Conservation (phyloP, 768 basidiomycete genomes). For the Pleurotus eryngii region DNA sequence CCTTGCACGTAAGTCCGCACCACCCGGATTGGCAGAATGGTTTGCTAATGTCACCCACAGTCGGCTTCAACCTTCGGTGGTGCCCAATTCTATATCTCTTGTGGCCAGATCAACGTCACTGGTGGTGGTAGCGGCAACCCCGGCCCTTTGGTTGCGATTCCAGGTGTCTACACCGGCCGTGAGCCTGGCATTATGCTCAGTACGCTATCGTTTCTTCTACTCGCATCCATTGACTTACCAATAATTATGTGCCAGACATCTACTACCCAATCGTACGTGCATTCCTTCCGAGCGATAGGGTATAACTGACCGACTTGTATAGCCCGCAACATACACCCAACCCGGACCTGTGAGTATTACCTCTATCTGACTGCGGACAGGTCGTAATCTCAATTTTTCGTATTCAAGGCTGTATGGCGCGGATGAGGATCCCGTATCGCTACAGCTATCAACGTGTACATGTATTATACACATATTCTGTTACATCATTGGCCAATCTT, state of each 20-base stretch:
- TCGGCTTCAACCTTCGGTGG: conserved; percentile 36
- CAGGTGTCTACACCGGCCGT: conserved; percentile 34
- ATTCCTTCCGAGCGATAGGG: not conserved
- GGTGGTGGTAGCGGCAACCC: conserved; percentile 37
- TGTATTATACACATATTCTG: not conserved
- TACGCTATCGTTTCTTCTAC: not conserved
- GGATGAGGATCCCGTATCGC: conserved; percentile 8
- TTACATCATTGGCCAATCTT: conserved; percentile 72
- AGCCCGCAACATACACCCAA: conserved; percentile 19
- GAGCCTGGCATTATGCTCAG: conserved; percentile 9
- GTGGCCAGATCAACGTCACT: conserved; percentile 38
- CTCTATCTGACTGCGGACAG: not conserved
- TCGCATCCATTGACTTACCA: not conserved
- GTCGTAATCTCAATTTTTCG: not conserved
- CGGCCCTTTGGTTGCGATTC: conserved; percentile 31
- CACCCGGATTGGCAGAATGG: not conserved
- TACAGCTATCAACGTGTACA: not conserved
- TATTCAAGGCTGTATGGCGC: conserved; percentile 18
- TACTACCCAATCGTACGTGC: conserved; percentile 1
- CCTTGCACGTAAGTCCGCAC: conserved; percentile 28
- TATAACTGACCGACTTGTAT: not conserved
- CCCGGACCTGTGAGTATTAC: conserved; percentile 22
- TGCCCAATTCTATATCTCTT: conserved; percentile 34
- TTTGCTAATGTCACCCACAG: not conserved
- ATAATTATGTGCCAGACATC: not conserved